phyloP scores from a whole-genome alignment of 2,329 filamentous ascomycete species.

The Neonectria coccinea region DNA sequence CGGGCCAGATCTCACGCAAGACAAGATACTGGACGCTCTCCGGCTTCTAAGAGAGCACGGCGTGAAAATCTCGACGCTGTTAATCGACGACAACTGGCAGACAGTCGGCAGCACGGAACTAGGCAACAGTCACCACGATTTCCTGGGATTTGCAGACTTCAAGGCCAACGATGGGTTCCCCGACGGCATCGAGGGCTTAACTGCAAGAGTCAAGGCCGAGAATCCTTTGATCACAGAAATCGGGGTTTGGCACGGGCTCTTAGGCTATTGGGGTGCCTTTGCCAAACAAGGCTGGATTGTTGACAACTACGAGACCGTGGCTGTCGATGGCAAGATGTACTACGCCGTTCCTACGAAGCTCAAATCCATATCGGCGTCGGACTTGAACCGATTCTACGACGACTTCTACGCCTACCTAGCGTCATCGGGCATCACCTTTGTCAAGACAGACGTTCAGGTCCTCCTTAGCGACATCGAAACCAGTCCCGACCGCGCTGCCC shows the following conservation, averaged over 20 bases:
- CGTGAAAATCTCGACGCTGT: slow-evolving; percentile 81
- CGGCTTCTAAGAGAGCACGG: slow-evolving; percentile 74
- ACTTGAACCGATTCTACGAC: slow-evolving; percentile 79
- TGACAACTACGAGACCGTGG: slow-evolving; percentile 75
- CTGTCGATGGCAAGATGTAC: slow-evolving; percentile 59
- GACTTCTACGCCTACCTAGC: slow-evolving; percentile 87
- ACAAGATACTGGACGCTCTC: slow-evolving; percentile 79
- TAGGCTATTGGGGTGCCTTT: slow-evolving; percentile 83
- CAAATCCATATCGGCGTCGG: slow-evolving; percentile 74
- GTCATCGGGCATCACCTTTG: slow-evolving; percentile 77
- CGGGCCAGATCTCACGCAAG: slow-evolving; percentile 80
- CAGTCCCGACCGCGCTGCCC: slow-evolving; percentile 72
- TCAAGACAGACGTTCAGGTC: slow-evolving; percentile 90
- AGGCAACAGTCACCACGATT: slow-evolving; percentile 53
- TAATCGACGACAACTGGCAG: slow-evolving; percentile 96
- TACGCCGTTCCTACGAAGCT: slow-evolving; percentile 8
- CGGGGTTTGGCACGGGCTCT: slow-evolving; percentile 88
- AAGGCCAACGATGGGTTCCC: slow-evolving; percentile 84
- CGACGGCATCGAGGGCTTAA: slow-evolving; percentile 75
- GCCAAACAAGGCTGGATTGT: slow-evolving; percentile 74
- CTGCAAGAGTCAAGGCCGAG: slow-evolving; percentile 73
- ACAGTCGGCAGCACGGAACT: slow-evolving; percentile 64
- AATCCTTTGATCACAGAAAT: slow-evolving; percentile 80
- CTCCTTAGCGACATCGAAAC: slow-evolving; percentile 78
- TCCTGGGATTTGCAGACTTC: slow-evolving; percentile 80